Conservation (phyloP, 768 basidiomycete genomes). For the Porphyrellus cyaneotinctus region DNA sequence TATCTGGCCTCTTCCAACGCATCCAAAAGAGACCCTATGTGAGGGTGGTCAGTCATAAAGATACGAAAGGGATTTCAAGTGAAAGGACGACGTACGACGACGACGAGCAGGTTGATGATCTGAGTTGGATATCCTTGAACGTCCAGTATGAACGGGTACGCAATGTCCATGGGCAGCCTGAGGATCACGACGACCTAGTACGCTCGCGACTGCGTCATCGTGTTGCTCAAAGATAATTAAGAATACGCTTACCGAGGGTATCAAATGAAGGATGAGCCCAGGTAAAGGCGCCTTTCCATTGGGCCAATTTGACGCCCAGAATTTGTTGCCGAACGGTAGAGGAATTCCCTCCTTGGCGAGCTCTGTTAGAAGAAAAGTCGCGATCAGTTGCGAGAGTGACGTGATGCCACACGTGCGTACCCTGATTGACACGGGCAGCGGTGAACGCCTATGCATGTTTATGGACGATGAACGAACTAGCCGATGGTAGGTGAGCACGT, state of each 20-base stretch:
- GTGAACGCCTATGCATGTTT: slow-evolving; percentile 41
- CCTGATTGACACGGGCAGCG: slow-evolving; percentile 51
- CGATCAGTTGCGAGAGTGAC: not conserved
- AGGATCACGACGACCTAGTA: slow-evolving; percentile 51
- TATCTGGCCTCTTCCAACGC: slow-evolving; percentile 47
- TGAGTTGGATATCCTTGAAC: slow-evolving; percentile 46
- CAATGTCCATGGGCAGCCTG: slow-evolving; percentile 47
- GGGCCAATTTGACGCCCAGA: slow-evolving; percentile 62
- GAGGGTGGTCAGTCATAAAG: not conserved
- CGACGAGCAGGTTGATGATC: slow-evolving; percentile 53
- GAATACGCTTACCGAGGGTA: slow-evolving; percentile 40
- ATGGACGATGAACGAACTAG: not conserved
- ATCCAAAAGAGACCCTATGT: slow-evolving; percentile 54
- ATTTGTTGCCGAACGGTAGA: slow-evolving; percentile 52
- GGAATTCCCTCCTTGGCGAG: slow-evolving; percentile 62
- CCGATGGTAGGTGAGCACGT: not conserved
- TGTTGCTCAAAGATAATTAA: not conserved
- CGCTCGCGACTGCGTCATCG: slow-evolving; percentile 10
- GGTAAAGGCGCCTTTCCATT: slow-evolving; percentile 52
- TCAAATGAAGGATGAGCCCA: slow-evolving; percentile 51
- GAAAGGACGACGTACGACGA: slow-evolving; percentile 35
- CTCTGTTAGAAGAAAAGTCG: slow-evolving; percentile 28
- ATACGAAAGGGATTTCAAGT: no score
- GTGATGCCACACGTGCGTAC: slow-evolving; percentile 12
- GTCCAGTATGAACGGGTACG: slow-evolving; percentile 58